These are phyloP conservation scores for Diaporthe sp. DNA, from an alignment of 2,329 filamentous ascomycete species.

Conservation along the genomic window DNA sequence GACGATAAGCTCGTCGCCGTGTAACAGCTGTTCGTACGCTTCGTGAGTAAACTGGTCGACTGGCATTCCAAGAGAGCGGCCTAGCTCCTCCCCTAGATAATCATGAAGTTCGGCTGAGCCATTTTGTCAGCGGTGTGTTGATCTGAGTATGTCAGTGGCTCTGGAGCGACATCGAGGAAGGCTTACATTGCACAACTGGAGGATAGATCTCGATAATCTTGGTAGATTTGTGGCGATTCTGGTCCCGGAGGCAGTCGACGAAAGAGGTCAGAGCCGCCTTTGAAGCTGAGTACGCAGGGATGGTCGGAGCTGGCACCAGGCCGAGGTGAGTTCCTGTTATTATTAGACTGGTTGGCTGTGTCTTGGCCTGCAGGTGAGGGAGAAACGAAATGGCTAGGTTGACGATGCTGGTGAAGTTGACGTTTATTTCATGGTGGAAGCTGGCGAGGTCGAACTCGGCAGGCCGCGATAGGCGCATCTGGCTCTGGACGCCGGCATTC, in stretches of 20 bases:
- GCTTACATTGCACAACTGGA: conserved; percentile 50
- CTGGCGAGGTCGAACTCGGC: conserved; percentile 52
- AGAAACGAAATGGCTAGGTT: conserved; percentile 58
- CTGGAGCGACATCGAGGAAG: conserved; percentile 25
- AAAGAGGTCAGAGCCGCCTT: conserved; percentile 61
- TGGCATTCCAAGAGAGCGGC: conserved; percentile 43
- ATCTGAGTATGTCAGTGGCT: neutral
- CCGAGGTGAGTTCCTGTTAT: conserved; percentile 56
- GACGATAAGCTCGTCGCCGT: conserved; percentile 52
- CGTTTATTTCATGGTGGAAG: conserved; percentile 55
- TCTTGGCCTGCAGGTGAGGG: conserved; percentile 51
- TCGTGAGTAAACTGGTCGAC: conserved; percentile 53
- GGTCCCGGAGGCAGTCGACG: conserved; percentile 54
- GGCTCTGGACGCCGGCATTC: conserved; percentile 46
- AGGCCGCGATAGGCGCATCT: conserved; percentile 55
- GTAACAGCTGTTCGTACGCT: conserved; percentile 51
- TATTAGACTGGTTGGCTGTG: conserved; percentile 42
- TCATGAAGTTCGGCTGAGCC: conserved; percentile 45
- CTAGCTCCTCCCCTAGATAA: conserved; percentile 43
- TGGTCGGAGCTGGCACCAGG: conserved; percentile 53
- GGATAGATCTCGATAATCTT: conserved; percentile 57
- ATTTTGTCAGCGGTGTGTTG: conserved; percentile 37
- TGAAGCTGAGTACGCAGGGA: conserved; percentile 59
- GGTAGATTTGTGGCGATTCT: conserved; percentile 49
- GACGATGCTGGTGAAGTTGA: conserved; percentile 58